Percentiles rank a stretch among this genome's conserved stretches.
Evolutionary conservation across 192 early-diverging fungal genomes (phyloP).

Genomic region (Thamnidium elegans): DNA sequence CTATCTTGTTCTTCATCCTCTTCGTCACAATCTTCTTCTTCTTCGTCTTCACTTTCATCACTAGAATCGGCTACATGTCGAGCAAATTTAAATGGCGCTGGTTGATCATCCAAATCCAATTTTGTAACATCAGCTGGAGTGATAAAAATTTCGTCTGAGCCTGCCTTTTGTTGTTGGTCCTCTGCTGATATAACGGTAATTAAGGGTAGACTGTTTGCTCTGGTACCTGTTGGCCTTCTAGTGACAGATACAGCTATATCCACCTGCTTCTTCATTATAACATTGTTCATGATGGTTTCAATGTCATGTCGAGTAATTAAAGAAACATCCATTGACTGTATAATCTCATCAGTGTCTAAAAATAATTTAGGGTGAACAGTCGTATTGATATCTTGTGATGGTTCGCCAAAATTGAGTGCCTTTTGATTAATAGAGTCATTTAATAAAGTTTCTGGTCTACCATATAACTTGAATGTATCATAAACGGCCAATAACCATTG

Average conservation of each 20-base stretch:
- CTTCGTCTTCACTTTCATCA: conserved; percentile 38
- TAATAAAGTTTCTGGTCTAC: conserved; percentile 31
- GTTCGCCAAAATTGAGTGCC: conserved; percentile 34
- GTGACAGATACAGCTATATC: neutral
- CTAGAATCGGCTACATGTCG: conserved; percentile 38
- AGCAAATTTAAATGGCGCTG: conserved; percentile 23
- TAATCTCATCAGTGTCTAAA: conserved; percentile 19
- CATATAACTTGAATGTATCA: conserved; percentile 45
- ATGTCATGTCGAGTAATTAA: neutral
- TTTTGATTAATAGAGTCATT: conserved; percentile 23
- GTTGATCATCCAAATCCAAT: conserved; percentile 10
- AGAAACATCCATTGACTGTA: conserved; percentile 16
- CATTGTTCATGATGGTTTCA: conserved; percentile 10
- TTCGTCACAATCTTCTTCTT: conserved; percentile 27
- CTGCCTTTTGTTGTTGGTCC: neutral
- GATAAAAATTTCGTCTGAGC: neutral
- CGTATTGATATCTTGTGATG: conserved; percentile 5
- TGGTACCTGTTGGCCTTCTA: neutral
- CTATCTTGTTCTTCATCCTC: conserved; percentile 32
- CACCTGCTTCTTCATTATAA: conserved; percentile 17
- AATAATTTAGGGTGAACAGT: conserved; percentile 20
- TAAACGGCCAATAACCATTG: conserved; percentile 38
- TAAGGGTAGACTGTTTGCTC: conserved; percentile 30
- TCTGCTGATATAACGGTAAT: conserved; percentile 14
- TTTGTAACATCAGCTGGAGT: neutral